Base-by-base conservation (phyloP, 192 early-diverging fungal genomes). In the Gonapodya sp. region DNA sequence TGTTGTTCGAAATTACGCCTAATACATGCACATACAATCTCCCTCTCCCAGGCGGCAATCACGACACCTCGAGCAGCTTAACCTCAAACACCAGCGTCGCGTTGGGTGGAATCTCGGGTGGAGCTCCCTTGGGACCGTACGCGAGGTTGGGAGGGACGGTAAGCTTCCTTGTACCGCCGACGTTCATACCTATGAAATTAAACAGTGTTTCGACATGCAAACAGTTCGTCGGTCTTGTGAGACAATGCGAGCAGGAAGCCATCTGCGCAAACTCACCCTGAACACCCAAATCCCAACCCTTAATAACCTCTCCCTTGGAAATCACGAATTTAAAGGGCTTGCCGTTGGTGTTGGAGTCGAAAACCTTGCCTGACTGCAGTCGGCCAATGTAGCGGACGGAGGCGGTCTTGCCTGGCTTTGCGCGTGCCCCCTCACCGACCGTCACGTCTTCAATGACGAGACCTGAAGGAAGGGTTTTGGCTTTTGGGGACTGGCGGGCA, bases 331-430 rank as follows among this genome's bases (percentile, higher is more conserved):
- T 91, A 88, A 98, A 96, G 0, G 95, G 95, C 81, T 92, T 90
- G 79, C 96, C 96, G 82, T 90, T 91, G 73, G 91, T 94, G 91
- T 97, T 97, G 87, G 92, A 89, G 92, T 98, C 97, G 88, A 98
- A 98, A 32, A 96, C 94, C 86, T 95, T 98, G 83, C 97, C 97
- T 88, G 89, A 96, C 79, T 86, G 88, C 73, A 98, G 88, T 84
- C 92, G 93, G 80, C 97, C 97, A 84, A 98, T 95, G 90, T 98
- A 98, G 85, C 96, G 93, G 87, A 97, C 94, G 79, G 90, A 89
- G 79, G 93, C 87, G 78, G 85, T 86, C 80, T 89, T 86, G 36
- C 93, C 93, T 82, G 87, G 87, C 86, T 92, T 93, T 83, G 90
- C 93, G 2, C 81, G 84, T 0, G 87, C 79, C 14, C 94, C 94